phyloP scores from a whole-genome alignment of 176 grass and related monocot genomes.

The Elaeis guineensis region DNA sequence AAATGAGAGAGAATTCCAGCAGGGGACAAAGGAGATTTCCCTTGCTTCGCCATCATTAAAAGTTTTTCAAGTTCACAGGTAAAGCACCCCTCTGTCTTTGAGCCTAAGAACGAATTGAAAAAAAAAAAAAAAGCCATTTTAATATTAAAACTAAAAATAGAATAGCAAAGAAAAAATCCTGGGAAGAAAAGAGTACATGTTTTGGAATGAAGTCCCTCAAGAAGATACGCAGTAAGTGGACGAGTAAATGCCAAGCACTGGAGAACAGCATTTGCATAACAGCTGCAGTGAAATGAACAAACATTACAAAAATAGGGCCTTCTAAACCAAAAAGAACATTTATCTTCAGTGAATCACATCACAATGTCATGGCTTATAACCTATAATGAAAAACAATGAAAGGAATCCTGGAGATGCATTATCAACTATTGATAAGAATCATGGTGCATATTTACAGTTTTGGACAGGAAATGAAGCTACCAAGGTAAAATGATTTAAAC shows the following conservation, averaged over 20 bases:
- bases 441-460: no score
- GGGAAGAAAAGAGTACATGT: slow-evolving; percentile 44
- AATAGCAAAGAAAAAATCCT: slow-evolving; percentile 1
- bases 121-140: slow-evolving; percentile 5
- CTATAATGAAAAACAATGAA: no score
- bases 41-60: slow-evolving; percentile 41
- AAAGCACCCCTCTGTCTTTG: slow-evolving; percentile 72
- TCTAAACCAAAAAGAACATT: no score
- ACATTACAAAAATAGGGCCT: neutral
- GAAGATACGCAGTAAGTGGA: slow-evolving; percentile 68
- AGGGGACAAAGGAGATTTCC: slow-evolving; percentile 52
- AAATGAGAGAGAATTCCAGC: slow-evolving; percentile 63
- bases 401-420: no score
- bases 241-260: slow-evolving; percentile 91
- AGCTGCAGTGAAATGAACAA: slow-evolving; percentile 51
- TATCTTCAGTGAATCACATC: no score
- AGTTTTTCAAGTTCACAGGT: slow-evolving; percentile 80
- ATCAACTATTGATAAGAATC: no score
- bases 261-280: slow-evolving; percentile 86
- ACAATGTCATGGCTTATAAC: no score
- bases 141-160: slow-evolving; percentile 5
- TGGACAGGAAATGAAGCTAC: no score
- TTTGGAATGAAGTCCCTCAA: slow-evolving; percentile 66
- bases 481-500: no score
- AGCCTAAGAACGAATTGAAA: slow-evolving; percentile 35